Evolutionary conservation across 2,329 filamentous ascomycete genomes (phyloP).

Genomic region (Paraphaeosphaeria minitans): DNA sequence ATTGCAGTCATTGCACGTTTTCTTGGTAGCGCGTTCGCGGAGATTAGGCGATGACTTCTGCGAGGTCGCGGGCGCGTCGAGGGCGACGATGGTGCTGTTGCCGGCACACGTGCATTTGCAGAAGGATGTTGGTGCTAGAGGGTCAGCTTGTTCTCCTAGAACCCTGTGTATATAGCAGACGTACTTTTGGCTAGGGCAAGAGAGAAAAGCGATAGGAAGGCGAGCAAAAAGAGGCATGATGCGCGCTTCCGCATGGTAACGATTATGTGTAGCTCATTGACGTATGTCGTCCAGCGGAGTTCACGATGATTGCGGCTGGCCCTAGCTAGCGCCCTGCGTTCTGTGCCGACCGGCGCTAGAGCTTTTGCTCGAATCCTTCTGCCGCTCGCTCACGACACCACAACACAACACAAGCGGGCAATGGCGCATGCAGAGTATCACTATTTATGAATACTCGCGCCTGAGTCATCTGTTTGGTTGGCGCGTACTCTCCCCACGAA

Average conservation of each 20-base stretch:
- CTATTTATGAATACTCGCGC: constrained; percentile 10
- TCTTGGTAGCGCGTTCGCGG: constrained; percentile 43
- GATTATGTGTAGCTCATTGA: constrained; percentile 8
- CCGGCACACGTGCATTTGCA: constrained; percentile 74
- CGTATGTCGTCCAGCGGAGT: constrained; percentile 9
- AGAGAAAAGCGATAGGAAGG: constrained; percentile 45
- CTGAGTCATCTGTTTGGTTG: neutral
- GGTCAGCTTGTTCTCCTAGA: constrained; percentile 8
- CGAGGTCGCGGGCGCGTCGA: constrained; percentile 53
- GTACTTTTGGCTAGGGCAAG: constrained; percentile 52
- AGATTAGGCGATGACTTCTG: constrained; percentile 33
- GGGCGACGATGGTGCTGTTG: constrained; percentile 70
- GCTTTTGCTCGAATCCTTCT: constrained; percentile 37
- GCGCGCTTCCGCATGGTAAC: constrained; percentile 30
- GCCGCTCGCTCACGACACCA: constrained; percentile 22
- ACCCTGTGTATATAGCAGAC: constrained; percentile 16
- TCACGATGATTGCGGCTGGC: constrained; percentile 3
- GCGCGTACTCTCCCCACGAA: neutral
- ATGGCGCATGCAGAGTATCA: neutral
- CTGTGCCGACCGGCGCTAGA: constrained; percentile 32
- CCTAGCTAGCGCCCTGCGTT: neutral
- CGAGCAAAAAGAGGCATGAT: constrained; percentile 28
- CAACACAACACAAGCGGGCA: constrained; percentile 12
- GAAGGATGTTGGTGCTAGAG: constrained; percentile 63
- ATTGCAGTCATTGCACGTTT: constrained; percentile 69